These are phyloP conservation scores for Chenopodium berlandieri DNA, from an alignment of 148 eudicot species.

Conservation along the genomic window DNA sequence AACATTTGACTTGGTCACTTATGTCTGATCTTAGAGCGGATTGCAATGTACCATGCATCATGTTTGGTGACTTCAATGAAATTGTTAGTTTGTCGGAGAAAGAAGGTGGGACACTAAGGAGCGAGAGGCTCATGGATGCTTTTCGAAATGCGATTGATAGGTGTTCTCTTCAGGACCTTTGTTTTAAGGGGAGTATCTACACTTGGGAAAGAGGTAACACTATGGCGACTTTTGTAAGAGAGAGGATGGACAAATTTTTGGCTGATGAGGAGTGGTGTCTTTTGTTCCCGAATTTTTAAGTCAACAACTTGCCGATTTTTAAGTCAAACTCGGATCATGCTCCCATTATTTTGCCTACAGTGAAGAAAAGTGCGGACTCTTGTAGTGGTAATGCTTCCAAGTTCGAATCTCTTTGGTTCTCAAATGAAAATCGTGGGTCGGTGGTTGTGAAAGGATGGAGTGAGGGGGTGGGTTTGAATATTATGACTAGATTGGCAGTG, in stretches of 20 bases:
- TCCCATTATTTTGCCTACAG: not conserved
- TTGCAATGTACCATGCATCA: not conserved
- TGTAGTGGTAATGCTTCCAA: rapidly evolving
- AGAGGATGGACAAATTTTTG: not conserved
- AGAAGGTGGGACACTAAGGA: not conserved
- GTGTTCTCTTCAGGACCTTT: not conserved
- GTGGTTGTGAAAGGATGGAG: not conserved
- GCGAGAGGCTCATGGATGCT: not conserved
- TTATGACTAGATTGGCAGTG: rapidly evolving
- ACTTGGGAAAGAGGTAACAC: not conserved
- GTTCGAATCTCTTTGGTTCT: too few relatives aligned
- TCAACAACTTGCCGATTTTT: rapidly evolving
- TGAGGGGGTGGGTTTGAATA: too few relatives aligned
- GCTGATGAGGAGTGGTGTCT: not conserved
- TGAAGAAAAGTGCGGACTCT: rapidly evolving
- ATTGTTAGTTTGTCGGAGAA: not conserved
- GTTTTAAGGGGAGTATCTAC: not conserved
- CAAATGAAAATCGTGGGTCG: not conserved
- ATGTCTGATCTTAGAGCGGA: rapidly evolving
- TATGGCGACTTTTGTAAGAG: not conserved
- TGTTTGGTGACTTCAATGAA: not conserved
- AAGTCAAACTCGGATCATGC: not conserved
- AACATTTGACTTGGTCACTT: not conserved
- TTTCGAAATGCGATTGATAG: not conserved
- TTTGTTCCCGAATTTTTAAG: not conserved